phyloP scores from a whole-genome alignment of 805 yeast species.

The Blastobotrys robertii region DNA sequence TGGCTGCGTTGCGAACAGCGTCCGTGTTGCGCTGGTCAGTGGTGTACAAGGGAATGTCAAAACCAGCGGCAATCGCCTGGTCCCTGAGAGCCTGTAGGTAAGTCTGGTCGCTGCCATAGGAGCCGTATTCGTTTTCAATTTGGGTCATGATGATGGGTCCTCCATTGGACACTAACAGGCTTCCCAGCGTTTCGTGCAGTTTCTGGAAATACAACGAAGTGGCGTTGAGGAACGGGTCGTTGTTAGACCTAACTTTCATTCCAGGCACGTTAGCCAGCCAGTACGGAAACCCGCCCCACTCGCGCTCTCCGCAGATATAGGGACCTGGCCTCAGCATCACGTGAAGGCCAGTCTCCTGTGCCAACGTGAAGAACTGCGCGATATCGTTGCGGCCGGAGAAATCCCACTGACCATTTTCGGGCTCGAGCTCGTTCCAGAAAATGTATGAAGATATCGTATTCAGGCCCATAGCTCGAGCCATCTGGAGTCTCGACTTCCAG shows the following conservation, averaged over 20 bases:
- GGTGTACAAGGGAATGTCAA: constrained; percentile 2
- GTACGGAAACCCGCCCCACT: constrained; percentile 5
- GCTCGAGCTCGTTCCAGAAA: constrained; percentile 3
- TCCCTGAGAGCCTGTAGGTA: neutral
- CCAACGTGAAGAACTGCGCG: constrained; percentile 2
- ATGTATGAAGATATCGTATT: constrained; percentile 1
- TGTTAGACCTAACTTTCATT: constrained; percentile 1
- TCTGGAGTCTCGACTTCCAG: constrained; percentile 2
- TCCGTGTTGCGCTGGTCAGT: constrained; percentile 1
- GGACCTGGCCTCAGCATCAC: constrained; percentile 4
- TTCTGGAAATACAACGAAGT: neutral
- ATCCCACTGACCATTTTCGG: neutral
- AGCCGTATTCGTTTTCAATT: constrained; percentile 4
- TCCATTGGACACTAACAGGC: neutral
- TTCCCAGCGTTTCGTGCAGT: neutral
- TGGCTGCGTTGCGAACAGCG: neutral
- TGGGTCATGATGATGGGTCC: constrained; percentile 3
- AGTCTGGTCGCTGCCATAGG: neutral
- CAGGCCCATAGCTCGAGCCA: constrained; percentile 5
- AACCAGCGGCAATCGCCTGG: neutral
- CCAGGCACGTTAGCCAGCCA: constrained; percentile 1
- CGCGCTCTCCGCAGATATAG: constrained; percentile 4
- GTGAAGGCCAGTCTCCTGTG: constrained; percentile 3
- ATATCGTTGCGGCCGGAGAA: constrained; percentile 2
- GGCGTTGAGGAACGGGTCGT: constrained; percentile 1